Evolutionary conservation across 2,329 filamentous ascomycete species (phyloP), one percentile per base, ranked within the genome.

Genomic region (Elsinoe ampelina): DNA sequence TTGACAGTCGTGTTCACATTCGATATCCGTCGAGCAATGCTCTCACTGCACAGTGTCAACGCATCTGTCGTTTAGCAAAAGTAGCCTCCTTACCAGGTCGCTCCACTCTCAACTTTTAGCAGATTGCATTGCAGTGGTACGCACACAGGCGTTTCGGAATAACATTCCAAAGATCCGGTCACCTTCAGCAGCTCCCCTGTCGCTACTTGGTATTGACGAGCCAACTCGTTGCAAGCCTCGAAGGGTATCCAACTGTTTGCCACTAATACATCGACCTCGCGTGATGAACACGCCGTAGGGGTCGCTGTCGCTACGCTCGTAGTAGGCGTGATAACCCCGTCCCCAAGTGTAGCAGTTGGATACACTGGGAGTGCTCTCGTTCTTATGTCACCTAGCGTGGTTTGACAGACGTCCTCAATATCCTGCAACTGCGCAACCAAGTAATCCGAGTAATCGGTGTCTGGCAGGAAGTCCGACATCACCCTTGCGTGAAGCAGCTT

Each of bases 371-470:
- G 41, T 5, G 6, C 41, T 11, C 17, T 58, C 48, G 15, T 50
- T 48, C 47, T 45, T 55, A 22, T 20, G 15, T 15, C 17, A 35
- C 34, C 34, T 7, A 35, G 7, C 13, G 34, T 57, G 15, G 26
- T 48, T 20, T 58, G 58, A 52, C 63, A 65, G 4, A 65, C 59
- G 41, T 64, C 60, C 11, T 51, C 55, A 8, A 65, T 65, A 43
- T 65, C 63, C 51, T 63, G 58, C 36, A 59, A 62, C 35, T 65
- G 59, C 5, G 34, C 59, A 7, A 63, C 57, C 1, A 65, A 52
- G 34, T 61, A 63, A 20, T 65, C 63, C 7, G 62, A 65, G n/a
- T 61, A 58, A 42, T 65, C 63, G 15, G 47, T 45, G 32, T 65
- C 63, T 11, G 63, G 61, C 1, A 65, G 47, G 35, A 55, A 64